Base-by-base conservation (phyloP, 352 stramenopile species). In the Peronospora belbahrii region DNA sequence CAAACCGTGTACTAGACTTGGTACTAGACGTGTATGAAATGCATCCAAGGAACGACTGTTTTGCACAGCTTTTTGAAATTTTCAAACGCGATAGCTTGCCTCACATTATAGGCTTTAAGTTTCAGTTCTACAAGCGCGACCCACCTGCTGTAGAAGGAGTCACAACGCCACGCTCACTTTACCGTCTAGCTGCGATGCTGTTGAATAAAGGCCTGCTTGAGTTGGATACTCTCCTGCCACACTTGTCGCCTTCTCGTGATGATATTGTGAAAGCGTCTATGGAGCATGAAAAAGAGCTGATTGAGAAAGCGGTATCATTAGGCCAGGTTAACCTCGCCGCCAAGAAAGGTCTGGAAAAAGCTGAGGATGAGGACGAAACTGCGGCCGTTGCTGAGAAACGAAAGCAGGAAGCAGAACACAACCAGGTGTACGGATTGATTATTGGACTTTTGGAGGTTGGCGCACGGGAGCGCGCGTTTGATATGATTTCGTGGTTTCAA, bases 1-100 rank as follows among this genome's bases (percentile, higher is more conserved):
- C 94, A 4, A 97, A 98, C 71, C 83, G 95, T 20, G 85, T 97
- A 4, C 61, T 98, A 18, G 94, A 98, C 64, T 64, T 98, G 19
- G 65, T 88, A 11, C 67, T 98, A 6, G 90, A 98, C 50, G 83
- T 80, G 4, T 89, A 97, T 46, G 95, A 98, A 65, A 84, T 78
- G 58, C 75, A 94, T 47, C 67, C 92, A 13, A 59, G 66, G 2
- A 92, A 94, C 52, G 64, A 79, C n/a, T 70, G 59, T 36, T 93
- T 91, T 48, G 63, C 72, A 0, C 66, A 83, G 9, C 50, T 95
- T 25, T 51, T 96, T 2, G 52, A 49, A 0, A 55, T 68, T 17
- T 95, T 95, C 56, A 89, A 88, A 42, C 63, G 62, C 3, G 75
- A 83, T 22, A 83, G 66, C 40, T 65, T 97, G 22, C 81, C 83